Evolutionary conservation across 2,329 filamentous ascomycete genomes (phyloP).

Genomic region (Monosporascus sp.): DNA sequence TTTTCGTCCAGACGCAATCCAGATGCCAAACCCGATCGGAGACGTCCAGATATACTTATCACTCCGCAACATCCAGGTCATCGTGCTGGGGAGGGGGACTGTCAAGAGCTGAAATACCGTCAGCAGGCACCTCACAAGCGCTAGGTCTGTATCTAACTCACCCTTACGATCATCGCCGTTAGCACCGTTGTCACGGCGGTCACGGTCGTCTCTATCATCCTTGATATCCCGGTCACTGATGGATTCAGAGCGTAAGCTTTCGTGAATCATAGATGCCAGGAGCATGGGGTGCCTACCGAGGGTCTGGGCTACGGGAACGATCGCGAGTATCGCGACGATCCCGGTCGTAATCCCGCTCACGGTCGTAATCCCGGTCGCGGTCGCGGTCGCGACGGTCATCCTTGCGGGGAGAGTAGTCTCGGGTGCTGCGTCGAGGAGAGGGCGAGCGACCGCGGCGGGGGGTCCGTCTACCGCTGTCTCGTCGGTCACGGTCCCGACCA

Average conservation of each 20-base stretch:
- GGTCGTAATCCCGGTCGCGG: conserved; percentile 72
- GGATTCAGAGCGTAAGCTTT: conserved; percentile 4
- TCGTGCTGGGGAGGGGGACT: conserved; percentile 82
- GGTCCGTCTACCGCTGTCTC: conserved; percentile 52
- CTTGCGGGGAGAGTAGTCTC: conserved; percentile 83
- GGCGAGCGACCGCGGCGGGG: conserved; percentile 69
- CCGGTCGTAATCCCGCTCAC: conserved; percentile 48
- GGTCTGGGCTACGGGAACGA: conserved; percentile 66
- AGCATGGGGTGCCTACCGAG: conserved; percentile 22
- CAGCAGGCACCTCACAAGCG: conserved; percentile 14
- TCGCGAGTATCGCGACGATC: conserved; percentile 58
- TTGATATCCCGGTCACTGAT: conserved; percentile 49
- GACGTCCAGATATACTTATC: conserved; percentile 25
- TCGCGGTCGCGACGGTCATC: conserved; percentile 81
- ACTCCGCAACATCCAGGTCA: conserved; percentile 92
- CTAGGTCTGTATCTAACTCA: conserved; percentile 35
- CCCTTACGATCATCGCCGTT: conserved; percentile 91
- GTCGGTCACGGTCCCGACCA: conserved; percentile 69
- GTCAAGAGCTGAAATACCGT: conserved; percentile 51
- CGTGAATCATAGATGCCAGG: not conserved
- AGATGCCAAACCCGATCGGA: conserved; percentile 7
- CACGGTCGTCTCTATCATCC: conserved; percentile 66
- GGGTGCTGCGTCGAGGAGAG: conserved; percentile 69
- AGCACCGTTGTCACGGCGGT: conserved; percentile 69
- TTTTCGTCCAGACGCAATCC: conserved; percentile 10